A percentile compares a stretch with the other conserved stretches of the same genome.
phyloP scores from a whole-genome alignment of 139 green algal species.

The Micractinium conductrix region DNA sequence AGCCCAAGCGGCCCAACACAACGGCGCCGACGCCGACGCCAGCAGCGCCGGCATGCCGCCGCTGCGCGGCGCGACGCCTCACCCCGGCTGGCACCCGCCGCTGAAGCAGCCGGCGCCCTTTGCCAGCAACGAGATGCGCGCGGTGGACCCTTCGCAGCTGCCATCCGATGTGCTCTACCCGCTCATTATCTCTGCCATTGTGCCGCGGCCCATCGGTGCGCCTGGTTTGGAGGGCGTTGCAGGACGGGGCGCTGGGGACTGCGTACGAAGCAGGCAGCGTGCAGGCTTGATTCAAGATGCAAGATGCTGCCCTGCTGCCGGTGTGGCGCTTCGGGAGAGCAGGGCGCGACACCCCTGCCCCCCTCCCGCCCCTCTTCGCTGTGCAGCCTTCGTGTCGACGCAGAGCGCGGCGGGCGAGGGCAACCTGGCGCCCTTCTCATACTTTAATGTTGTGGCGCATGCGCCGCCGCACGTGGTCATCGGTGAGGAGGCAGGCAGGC shows the following conservation, averaged over 20 bases:
- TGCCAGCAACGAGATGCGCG: neutral
- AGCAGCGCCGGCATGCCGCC: neutral
- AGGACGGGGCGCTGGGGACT: too few species aligned
- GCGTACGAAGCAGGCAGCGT: too few species aligned
- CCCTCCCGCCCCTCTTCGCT: neutral
- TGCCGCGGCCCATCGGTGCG: slow-evolving; percentile 82
- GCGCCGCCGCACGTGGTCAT: slow-evolving; percentile 78
- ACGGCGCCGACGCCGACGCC: neutral
- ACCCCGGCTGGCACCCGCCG: slow-evolving; percentile 35
- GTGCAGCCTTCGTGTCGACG: slow-evolving; percentile 72
- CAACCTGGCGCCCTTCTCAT: slow-evolving; percentile 90
- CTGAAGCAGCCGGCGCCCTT: slow-evolving; percentile 28
- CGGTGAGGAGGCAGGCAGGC: too few species aligned
- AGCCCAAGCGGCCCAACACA: neutral
- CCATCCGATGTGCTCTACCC: slow-evolving; percentile 54
- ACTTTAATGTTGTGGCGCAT: slow-evolving; percentile 90
- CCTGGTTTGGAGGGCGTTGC: too few species aligned
- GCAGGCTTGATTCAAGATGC: too few species aligned
- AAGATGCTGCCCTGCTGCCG: neutral
- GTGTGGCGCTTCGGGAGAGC: neutral
- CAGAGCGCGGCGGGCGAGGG: slow-evolving; percentile 37
- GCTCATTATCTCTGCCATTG: slow-evolving; percentile 82
- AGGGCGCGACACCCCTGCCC: too few species aligned
- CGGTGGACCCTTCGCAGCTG: slow-evolving; percentile 17
- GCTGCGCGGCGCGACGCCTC: neutral